Percentiles rank a stretch among this genome's conserved stretches.
Conservation (phyloP, 352 stramenopile genomes). For the Pythium periplocum region DNA sequence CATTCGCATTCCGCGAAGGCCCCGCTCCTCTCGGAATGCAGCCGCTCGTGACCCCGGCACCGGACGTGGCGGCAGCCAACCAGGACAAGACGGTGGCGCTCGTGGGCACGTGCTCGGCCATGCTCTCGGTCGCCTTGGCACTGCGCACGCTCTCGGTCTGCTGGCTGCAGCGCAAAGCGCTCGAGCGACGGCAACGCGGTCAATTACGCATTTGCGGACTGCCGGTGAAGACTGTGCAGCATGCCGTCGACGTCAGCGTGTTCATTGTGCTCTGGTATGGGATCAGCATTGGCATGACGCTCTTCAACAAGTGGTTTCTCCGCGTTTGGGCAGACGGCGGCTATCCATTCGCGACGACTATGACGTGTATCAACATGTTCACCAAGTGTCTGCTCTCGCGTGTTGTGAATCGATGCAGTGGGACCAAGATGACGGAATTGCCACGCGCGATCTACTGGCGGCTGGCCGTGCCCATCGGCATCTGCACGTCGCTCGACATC, state of each 20-base stretch:
- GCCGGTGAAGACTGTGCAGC: constrained; percentile 24
- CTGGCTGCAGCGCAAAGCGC: constrained; percentile 19
- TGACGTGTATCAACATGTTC: constrained; percentile 80
- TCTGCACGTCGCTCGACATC: constrained; percentile 81
- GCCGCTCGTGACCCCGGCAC: not conserved
- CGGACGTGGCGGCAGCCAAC: constrained; percentile 7
- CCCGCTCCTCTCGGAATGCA: too few relatives aligned
- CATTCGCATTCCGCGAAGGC: too few relatives aligned
- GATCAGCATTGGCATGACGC: constrained; percentile 84
- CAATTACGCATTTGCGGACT: not conserved
- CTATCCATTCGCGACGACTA: constrained; percentile 72
- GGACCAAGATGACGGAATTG: constrained; percentile 26
- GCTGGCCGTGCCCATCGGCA: constrained; percentile 68
- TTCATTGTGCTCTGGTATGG: constrained; percentile 76
- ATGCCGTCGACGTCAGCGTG: constrained; percentile 64
- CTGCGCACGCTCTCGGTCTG: constrained; percentile 36
- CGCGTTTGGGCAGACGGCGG: constrained; percentile 61
- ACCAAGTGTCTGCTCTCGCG: constrained; percentile 65
- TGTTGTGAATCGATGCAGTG: constrained; percentile 41
- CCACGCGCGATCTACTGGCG: constrained; percentile 44
- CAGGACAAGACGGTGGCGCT: constrained; percentile 51
- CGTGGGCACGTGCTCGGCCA: constrained; percentile 50
- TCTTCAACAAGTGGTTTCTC: constrained; percentile 84
- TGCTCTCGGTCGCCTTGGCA: constrained; percentile 45
- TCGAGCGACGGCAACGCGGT: constrained; percentile 5